Base-by-base conservation (phyloP, 768 basidiomycete species). In the Lyophyllum shimeji region DNA sequence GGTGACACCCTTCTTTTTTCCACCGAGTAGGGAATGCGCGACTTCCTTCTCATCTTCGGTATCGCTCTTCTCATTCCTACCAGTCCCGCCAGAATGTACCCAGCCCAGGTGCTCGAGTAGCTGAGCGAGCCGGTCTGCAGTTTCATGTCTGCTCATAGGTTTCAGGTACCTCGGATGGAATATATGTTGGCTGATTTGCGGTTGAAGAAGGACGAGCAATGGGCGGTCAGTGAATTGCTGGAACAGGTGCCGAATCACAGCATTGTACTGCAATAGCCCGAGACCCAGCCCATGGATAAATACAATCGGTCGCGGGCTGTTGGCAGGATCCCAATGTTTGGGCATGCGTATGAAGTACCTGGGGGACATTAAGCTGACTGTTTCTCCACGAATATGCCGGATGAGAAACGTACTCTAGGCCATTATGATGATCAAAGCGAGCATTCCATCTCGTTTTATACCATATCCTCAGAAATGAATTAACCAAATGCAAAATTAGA, bases 271-370 rank as follows among this genome's bases (percentile, higher is more conserved):
- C 18, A 85, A 64, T 11, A 92, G 69, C 2, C 94, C 94, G 47
- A 95, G 78, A 9, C 95, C 95, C 1, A 98, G 82, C 2, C 95
- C 95, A 64, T 97, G 94, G 34, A 93, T 69, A 66, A 95, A 93
- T 15, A 97, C 79, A 34, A 95, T 71, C 0, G 95, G 95, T 40
- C 83, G 80, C 27, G 77, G 78, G 23, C 82, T 85, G 39, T 67
- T 76, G 17, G 68, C 67, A 2, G 82, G 69, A 44, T 85, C 75
- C 91, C 92, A 94, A 13, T 74, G 68, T 7, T 71, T 63, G 1
- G 95, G 94, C 33, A 86, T 74, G 42, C 89, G 84, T 20, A 94
- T 68, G 23, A 94, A 76, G 67, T 93, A 95, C 63, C 89, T 91
- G 45, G 7, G 33, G 52, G 23, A 51, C 11, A 50, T 50, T 50